These are phyloP conservation scores for Teratosphaeria gauchensis DNA, from an alignment of 2,329 filamentous ascomycete species.

Conservation along the genomic window DNA sequence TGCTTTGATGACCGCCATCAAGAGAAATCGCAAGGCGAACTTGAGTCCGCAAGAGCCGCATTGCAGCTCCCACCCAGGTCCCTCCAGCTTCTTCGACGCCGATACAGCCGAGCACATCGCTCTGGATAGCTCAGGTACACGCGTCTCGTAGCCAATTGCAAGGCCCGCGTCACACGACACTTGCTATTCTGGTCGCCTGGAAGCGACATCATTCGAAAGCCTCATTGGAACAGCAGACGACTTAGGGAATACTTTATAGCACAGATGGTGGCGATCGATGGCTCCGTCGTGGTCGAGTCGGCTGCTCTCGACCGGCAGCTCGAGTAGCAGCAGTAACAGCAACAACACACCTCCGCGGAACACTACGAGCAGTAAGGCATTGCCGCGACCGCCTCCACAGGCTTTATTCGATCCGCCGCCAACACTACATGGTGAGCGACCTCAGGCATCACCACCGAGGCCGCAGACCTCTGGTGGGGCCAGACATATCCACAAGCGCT, in stretches of 20 bases:
- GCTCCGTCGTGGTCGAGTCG: slow-evolving; percentile 25
- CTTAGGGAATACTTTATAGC: not conserved
- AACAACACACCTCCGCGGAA: slow-evolving; percentile 8
- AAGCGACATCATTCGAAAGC: not conserved
- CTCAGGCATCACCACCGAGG: slow-evolving; percentile 11
- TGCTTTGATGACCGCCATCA: not conserved
- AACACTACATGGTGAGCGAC: slow-evolving; percentile 15
- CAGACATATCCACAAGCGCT: slow-evolving; percentile 39
- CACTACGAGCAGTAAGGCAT: slow-evolving; percentile 10
- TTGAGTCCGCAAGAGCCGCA: not conserved
- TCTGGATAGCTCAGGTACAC: not conserved
- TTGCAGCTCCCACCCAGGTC: not conserved
- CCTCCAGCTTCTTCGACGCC: not conserved
- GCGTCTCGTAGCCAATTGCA: not conserved
- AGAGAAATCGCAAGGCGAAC: not conserved
- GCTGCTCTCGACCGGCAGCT: slow-evolving; percentile 18
- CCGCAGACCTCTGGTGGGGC: slow-evolving; percentile 8
- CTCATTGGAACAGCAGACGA: not conserved
- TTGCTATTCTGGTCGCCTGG: not conserved
- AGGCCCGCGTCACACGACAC: not conserved
- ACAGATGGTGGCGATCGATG: slow-evolving; percentile 10
- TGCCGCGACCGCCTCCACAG: slow-evolving; percentile 12
- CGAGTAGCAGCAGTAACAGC: slow-evolving; percentile 2
- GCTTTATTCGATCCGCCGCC: slow-evolving; percentile 9
- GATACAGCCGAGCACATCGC: not conserved